Evolutionary conservation across 257 asterid genomes (phyloP).

Genomic region (Nemophila menziesii): DNA sequence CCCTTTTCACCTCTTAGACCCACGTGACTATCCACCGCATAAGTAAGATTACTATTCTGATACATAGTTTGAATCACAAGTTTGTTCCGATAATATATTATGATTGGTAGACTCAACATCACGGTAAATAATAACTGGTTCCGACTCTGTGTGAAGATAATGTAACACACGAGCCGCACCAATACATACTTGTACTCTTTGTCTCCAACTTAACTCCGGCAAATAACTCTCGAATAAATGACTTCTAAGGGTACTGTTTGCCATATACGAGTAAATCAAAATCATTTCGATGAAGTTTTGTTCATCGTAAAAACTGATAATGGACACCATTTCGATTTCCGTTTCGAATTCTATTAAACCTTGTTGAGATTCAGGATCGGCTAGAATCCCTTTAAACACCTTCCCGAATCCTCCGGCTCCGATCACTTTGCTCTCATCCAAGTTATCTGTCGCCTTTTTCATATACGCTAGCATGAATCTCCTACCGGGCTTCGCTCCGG

Average conservation of each 20-base stretch:
- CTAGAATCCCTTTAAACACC: slow-evolving; percentile 66
- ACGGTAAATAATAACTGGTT: slow-evolving; percentile 65
- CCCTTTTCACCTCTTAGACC: too few relatives aligned
- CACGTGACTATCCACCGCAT: too few relatives aligned
- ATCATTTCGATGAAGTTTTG: slow-evolving; percentile 79
- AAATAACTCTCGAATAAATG: slow-evolving; percentile 65
- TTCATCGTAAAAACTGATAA: slow-evolving; percentile 83
- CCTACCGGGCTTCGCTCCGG: slow-evolving; percentile 37
- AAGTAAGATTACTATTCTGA: too few relatives aligned
- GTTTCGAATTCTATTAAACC: slow-evolving; percentile 76
- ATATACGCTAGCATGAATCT: slow-evolving; percentile 59
- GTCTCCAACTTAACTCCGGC: slow-evolving; percentile 65
- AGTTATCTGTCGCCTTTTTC: slow-evolving; percentile 48
- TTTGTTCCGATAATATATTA: slow-evolving; percentile 65
- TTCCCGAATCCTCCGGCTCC: slow-evolving; percentile 92
- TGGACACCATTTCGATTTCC: slow-evolving; percentile 70
- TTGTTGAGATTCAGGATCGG: slow-evolving; percentile 80
- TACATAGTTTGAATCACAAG: too few relatives aligned
- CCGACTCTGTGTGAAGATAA: slow-evolving; percentile 86
- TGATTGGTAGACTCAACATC: slow-evolving; percentile 88
- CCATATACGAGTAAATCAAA: slow-evolving; percentile 79
- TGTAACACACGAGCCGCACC: slow-evolving; percentile 80
- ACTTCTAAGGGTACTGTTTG: slow-evolving; percentile 64
- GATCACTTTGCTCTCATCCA: slow-evolving; percentile 58
- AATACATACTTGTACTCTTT: slow-evolving; percentile 58